Evolutionary conservation across 2,329 filamentous ascomycete genomes (phyloP).

Genomic region (Talaromyces sp.): DNA sequence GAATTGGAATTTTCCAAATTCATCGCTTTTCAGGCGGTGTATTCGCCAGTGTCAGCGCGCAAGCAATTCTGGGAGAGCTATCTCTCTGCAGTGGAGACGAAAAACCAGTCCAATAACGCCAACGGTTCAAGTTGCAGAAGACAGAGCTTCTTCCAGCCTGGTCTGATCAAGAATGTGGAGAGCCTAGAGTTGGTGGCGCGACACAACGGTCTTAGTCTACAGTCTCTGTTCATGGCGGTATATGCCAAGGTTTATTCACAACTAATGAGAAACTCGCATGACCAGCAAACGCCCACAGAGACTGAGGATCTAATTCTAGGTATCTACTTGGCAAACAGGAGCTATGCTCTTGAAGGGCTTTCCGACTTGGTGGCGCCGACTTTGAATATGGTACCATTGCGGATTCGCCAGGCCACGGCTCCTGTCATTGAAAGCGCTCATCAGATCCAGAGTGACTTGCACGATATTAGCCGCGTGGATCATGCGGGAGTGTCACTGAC

Average conservation of each 20-base stretch:
- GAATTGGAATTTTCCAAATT: slow-evolving; percentile 37
- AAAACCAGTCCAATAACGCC: not conserved
- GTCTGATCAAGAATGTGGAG: slow-evolving; percentile 39
- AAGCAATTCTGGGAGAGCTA: slow-evolving; percentile 43
- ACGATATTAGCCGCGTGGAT: slow-evolving; percentile 51
- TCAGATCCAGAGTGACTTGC: slow-evolving; percentile 64
- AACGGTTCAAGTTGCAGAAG: not conserved
- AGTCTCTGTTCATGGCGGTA: slow-evolving; percentile 69
- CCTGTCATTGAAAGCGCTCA: slow-evolving; percentile 45
- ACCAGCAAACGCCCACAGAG: not conserved
- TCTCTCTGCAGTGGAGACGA: slow-evolving; percentile 17
- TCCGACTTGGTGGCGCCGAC: slow-evolving; percentile 60
- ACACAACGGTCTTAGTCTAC: slow-evolving; percentile 58
- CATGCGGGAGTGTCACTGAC: slow-evolving; percentile 59
- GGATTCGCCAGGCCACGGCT: slow-evolving; percentile 39
- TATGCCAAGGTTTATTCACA: slow-evolving; percentile 53
- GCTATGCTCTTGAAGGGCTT: slow-evolving; percentile 46
- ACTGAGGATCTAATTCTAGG: slow-evolving; percentile 58
- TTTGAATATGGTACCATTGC: slow-evolving; percentile 71
- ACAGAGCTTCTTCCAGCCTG: slow-evolving; percentile 40
- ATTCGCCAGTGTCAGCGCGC: slow-evolving; percentile 23
- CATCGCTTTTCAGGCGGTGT: slow-evolving; percentile 29
- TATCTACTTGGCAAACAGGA: slow-evolving; percentile 77
- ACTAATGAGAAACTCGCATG: slow-evolving; percentile 9
- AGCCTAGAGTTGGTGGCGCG: slow-evolving; percentile 42